Evolutionary conservation across 257 asterid species (phyloP).

Genomic region (Solanum bulbocastanum): DNA sequence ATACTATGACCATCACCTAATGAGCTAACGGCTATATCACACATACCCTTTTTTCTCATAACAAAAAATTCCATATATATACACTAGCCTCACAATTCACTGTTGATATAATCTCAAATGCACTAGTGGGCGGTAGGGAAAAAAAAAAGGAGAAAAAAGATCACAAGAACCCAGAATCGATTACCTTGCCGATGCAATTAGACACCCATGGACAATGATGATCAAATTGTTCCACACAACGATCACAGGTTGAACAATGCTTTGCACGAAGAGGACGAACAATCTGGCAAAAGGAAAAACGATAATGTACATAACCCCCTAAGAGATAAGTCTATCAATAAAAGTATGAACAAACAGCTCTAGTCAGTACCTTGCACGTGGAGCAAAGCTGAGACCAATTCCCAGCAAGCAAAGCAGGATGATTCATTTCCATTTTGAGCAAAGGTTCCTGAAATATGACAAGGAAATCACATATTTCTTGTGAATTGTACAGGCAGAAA

Average conservation of each 20-base stretch:
- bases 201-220: constrained; percentile 99
- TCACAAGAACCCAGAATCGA: neutral
- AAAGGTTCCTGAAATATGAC: constrained; percentile 66
- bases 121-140: neutral
- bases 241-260: constrained; percentile 98
- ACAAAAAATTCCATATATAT: neutral
- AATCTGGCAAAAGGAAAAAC: constrained; percentile 47
- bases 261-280: constrained; percentile 99
- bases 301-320: constrained; percentile 1
- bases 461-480: neutral
- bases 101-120: neutral
- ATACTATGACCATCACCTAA: neutral
- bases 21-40: neutral
- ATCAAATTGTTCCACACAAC: constrained; percentile 98
- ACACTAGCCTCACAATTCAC: neutral
- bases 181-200: constrained; percentile 98
- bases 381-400: constrained; percentile 99
- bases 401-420: constrained; percentile 90
- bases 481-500: neutral
- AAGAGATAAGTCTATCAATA: neutral
- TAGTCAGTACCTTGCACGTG: constrained; percentile 77
- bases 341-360: neutral
- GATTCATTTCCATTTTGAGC: constrained; percentile 64
- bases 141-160: neutral
- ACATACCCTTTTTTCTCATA: neutral